Conservation (phyloP, 768 basidiomycete genomes). For the Erythrobasidium yunnanense region DNA sequence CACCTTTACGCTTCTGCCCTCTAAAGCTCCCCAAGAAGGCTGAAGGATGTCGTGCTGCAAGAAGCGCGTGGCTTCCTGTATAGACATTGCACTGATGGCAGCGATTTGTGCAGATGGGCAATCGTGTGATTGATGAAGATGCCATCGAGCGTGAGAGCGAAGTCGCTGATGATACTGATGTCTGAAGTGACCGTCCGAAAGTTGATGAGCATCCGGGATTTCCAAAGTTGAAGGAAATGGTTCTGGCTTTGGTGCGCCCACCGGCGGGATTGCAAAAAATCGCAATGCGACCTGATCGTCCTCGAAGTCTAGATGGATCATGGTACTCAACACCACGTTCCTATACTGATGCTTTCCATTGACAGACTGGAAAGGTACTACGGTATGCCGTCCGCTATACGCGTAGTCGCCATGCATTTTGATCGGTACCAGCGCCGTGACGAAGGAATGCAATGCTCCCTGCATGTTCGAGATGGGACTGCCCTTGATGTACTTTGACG, state of each 20-base stretch:
- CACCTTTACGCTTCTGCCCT: constrained; percentile 30
- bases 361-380: background rate
- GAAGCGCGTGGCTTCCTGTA: background rate
- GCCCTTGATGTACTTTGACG: constrained; percentile 27
- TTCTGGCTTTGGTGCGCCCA: background rate
- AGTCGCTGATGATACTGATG: background rate
- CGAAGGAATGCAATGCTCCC: constrained; percentile 31
- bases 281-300: constrained; percentile 22
- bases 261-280: background rate
- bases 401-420: constrained; percentile 31
- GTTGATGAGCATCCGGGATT: background rate
- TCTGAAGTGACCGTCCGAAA: background rate
- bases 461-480: constrained; percentile 32
- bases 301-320: constrained; percentile 34
- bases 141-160: constrained; percentile 30
- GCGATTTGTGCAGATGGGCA: background rate
- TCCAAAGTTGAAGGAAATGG: background rate
- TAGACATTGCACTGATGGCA: too few species aligned
- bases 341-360: constrained; percentile 13
- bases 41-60: background rate
- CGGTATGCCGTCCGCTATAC: constrained; percentile 1
- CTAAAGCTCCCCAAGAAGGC: background rate
- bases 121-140: constrained; percentile 15
- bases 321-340: constrained; percentile 23
- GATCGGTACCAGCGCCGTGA: constrained; percentile 26